Percentiles rank a stretch among this genome's conserved stretches.
These are phyloP conservation scores for Phialemoniopsis sp. DNA, from an alignment of 2,329 filamentous ascomycete genomes.

Conservation along the genomic window DNA sequence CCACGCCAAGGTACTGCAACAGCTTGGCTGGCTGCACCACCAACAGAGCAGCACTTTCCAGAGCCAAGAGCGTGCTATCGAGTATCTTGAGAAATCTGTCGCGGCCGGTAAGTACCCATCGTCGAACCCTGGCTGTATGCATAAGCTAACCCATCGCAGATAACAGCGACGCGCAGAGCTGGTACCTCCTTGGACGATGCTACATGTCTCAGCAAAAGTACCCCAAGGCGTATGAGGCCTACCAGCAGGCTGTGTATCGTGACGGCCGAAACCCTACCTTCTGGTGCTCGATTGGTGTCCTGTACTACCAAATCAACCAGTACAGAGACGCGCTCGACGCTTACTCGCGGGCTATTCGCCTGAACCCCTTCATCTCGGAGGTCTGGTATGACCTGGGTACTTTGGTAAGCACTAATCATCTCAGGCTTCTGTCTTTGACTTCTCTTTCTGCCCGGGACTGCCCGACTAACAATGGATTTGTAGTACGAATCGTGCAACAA, in stretches of 20 bases:
- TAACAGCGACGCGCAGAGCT: conserved; percentile 92
- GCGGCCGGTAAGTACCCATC: conserved; percentile 65
- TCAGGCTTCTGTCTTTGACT: conserved; percentile 11
- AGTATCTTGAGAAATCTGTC: conserved; percentile 96
- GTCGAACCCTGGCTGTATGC: conserved; percentile 4
- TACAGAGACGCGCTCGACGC: conserved; percentile 97
- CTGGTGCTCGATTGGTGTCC: conserved; percentile 98
- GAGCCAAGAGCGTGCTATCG: conserved; percentile 93
- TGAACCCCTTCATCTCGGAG: conserved; percentile 98
- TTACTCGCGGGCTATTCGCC: conserved; percentile 90
- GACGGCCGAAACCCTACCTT: conserved; percentile 97
- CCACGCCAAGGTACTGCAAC: conserved; percentile 96
- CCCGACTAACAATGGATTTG: background rate
- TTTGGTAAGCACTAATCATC: conserved; percentile 58
- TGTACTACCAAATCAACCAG: conserved; percentile 99
- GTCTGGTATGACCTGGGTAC: conserved; percentile 99
- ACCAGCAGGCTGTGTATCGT: conserved; percentile 97
- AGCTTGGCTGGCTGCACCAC: conserved; percentile 96
- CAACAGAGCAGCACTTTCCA: conserved; percentile 89
- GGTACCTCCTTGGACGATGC: conserved; percentile 95
- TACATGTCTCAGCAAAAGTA: conserved; percentile 99
- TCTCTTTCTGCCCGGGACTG: conserved; percentile 7
- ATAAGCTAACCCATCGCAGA: conserved; percentile 49
- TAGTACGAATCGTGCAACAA: conserved; percentile 99
- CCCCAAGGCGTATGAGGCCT: conserved; percentile 96